Evolutionary conservation across 164 flowering plant species (phyloP).

Genomic region (Euptelea pleiosperma): DNA sequence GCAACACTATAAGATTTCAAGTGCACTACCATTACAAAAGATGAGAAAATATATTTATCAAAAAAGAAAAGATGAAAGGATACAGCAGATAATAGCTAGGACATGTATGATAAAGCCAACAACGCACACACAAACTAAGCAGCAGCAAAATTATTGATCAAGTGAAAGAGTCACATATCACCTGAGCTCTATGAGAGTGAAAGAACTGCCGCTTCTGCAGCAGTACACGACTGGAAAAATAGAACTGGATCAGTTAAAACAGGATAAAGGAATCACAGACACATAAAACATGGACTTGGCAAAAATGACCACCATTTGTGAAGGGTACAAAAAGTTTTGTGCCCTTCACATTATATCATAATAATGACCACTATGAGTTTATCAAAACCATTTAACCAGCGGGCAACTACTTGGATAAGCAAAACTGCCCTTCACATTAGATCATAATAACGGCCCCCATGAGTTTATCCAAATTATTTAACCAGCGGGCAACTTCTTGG

Average conservation of each 20-base stretch:
- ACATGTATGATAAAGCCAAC: not conserved
- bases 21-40: too few relatives aligned
- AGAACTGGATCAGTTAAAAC: constrained; percentile 8
- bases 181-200: constrained; percentile 99
- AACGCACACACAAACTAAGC: not conserved
- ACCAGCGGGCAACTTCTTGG: not conserved
- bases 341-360: too few relatives aligned
- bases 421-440: too few relatives aligned
- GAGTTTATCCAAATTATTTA: too few relatives aligned
- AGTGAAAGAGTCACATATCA: constrained; percentile 19
- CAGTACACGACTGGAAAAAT: constrained; percentile 59
- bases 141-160: not conserved
- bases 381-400: too few relatives aligned
- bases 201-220: constrained; percentile 86
- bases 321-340: too few relatives aligned
- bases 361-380: too few relatives aligned
- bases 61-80: not conserved
- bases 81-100: not conserved
- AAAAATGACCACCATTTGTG: not conserved
- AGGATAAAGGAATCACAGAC: not conserved
- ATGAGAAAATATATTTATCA: too few relatives aligned
- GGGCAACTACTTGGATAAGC: too few relatives aligned
- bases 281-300: not conserved
- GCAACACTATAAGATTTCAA: too few relatives aligned
- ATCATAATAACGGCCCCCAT: too few relatives aligned